phyloP scores from a whole-genome alignment of 768 basidiomycete species.

The Macrolepiota albuminosa region DNA sequence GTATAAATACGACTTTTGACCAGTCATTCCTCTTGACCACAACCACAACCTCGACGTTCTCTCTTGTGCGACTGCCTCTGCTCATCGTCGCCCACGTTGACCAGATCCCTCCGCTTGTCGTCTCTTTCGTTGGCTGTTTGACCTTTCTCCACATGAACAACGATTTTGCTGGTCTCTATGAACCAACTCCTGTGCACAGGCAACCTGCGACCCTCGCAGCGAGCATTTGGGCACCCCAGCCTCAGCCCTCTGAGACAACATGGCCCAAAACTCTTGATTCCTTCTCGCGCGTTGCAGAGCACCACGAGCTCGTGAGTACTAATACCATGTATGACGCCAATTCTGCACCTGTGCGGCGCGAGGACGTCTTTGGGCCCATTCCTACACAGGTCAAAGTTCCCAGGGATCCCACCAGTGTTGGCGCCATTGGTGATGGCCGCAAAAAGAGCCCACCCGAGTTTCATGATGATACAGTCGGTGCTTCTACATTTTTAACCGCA shows the following conservation, averaged over 20 bases:
- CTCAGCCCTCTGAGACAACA: slow-evolving; percentile 57
- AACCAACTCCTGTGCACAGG: slow-evolving; percentile 29
- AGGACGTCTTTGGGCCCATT: slow-evolving; percentile 65
- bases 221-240: slow-evolving; percentile 84
- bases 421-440: slow-evolving; percentile 78
- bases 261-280: slow-evolving; percentile 69
- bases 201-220: slow-evolving; percentile 37
- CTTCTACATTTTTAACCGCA: not conserved
- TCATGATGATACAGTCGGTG: slow-evolving; percentile 19
- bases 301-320: slow-evolving; percentile 25
- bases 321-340: slow-evolving; percentile 17
- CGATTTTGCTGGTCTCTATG: slow-evolving; percentile 30
- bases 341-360: slow-evolving; percentile 28
- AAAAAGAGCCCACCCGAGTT: slow-evolving; percentile 56
- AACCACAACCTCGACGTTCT: slow-evolving; percentile 24
- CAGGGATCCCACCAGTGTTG: slow-evolving; percentile 33
- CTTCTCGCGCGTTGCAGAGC: slow-evolving; percentile 50
- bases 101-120: not conserved
- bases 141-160: slow-evolving; percentile 18
- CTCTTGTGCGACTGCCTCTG: not conserved
- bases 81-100: not conserved
- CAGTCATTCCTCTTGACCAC: slow-evolving; percentile 37
- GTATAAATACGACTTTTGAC: slow-evolving; percentile 27
- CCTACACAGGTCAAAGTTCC: slow-evolving; percentile 17
- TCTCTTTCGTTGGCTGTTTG: not conserved